These are phyloP conservation scores for Coemansia sp. DNA, from an alignment of 192 early-diverging fungal species.

Conservation along the genomic window DNA sequence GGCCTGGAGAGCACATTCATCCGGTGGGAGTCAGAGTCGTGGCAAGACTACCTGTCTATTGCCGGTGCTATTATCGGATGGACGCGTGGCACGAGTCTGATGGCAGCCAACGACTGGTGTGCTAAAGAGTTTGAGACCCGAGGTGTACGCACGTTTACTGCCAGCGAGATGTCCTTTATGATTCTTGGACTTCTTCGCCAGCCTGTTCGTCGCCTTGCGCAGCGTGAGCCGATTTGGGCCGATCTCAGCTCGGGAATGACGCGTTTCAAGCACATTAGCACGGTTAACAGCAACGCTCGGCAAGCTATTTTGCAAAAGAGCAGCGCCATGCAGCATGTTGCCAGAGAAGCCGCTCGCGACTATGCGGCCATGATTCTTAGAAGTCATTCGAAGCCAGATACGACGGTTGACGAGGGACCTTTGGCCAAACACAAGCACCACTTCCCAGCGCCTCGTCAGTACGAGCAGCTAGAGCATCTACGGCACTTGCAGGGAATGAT, in stretches of 20 bases:
- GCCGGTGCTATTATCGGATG: constrained; percentile 95
- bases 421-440: constrained; percentile 87
- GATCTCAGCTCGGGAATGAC: constrained; percentile 86
- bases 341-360: neutral
- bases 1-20: constrained; percentile 89
- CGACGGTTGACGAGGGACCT: constrained; percentile 47
- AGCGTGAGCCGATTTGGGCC: constrained; percentile 81
- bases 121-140: constrained; percentile 84
- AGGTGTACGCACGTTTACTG: constrained; percentile 90
- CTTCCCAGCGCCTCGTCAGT: constrained; percentile 73
- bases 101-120: constrained; percentile 88
- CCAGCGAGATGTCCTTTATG: constrained; percentile 93
- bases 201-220: constrained; percentile 70
- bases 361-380: neutral
- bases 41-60: constrained; percentile 84
- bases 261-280: constrained; percentile 54
- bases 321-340: neutral
- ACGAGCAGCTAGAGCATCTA: constrained; percentile 68
- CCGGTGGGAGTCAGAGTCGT: constrained; percentile 88
- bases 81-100: constrained; percentile 96
- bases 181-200: constrained; percentile 86
- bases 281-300: neutral
- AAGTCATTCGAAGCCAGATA: neutral
- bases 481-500: constrained; percentile 72
- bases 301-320: constrained; percentile 6